Evolutionary conservation across 2,329 filamentous ascomycete genomes (phyloP).

Genomic region (Emergomyces orientalis): DNA sequence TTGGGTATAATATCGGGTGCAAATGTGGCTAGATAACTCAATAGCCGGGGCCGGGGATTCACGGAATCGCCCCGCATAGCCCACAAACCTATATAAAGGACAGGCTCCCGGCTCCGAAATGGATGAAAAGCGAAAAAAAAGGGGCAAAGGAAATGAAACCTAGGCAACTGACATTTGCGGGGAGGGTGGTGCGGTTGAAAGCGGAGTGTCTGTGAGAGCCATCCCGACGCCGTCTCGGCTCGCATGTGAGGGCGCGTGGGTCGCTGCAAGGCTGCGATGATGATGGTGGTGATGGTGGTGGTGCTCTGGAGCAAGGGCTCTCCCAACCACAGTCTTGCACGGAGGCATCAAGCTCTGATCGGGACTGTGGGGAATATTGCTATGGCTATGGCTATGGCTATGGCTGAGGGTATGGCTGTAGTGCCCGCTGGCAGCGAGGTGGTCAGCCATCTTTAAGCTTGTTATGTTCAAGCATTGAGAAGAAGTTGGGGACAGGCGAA

Average conservation of each 20-base stretch:
- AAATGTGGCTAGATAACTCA: not conserved
- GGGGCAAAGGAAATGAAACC: not conserved
- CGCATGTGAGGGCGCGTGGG: conserved; percentile 25
- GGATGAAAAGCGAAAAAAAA: not conserved
- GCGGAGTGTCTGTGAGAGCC: conserved; percentile 54
- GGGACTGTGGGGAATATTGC: conserved; percentile 20
- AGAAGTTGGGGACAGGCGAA: not conserved
- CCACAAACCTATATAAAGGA: conserved; percentile 1
- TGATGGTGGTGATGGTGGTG: conserved; percentile 31
- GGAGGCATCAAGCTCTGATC: conserved; percentile 25
- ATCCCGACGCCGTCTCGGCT: conserved; percentile 42
- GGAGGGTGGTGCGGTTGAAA: conserved; percentile 53
- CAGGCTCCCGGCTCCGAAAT: not conserved
- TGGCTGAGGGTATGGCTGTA: too few relatives aligned
- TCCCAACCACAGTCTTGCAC: conserved; percentile 32
- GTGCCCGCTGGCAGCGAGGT: not conserved
- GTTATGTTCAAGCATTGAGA: not conserved
- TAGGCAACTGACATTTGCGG: conserved; percentile 48
- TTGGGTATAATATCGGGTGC: not conserved
- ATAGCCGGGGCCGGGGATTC: conserved; percentile 10
- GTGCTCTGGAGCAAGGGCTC: conserved; percentile 31
- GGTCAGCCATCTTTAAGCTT: not conserved
- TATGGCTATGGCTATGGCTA: conserved; percentile 10
- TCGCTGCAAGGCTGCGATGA: conserved; percentile 28
- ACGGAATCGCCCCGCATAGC: conserved; percentile 9